A percentile compares a stretch with the other conserved stretches of the same genome.
Evolutionary conservation across 768 basidiomycete genomes (phyloP).

Genomic region (Pleurotus tuoliensis): DNA sequence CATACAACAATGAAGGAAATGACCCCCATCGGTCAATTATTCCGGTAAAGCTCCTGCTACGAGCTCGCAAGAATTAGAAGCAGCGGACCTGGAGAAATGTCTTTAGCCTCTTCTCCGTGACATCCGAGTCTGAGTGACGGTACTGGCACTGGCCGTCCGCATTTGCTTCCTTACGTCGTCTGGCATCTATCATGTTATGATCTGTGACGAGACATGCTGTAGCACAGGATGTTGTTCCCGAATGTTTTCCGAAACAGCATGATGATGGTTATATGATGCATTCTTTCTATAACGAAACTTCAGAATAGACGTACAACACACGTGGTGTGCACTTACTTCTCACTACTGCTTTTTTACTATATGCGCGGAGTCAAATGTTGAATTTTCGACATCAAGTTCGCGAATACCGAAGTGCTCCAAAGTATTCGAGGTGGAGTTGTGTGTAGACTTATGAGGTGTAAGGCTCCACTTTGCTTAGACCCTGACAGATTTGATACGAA

Average conservation of each 20-base stretch:
- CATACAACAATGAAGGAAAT: too few species aligned
- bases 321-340: neutral
- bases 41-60: neutral
- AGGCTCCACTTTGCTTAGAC: neutral
- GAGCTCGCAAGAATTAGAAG: constrained; percentile 4
- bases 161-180: too few species aligned
- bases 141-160: too few species aligned
- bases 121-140: too few species aligned
- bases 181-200: too few species aligned
- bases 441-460: neutral
- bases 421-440: neutral
- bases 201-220: neutral
- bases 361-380: neutral
- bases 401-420: neutral
- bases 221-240: neutral
- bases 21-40: neutral
- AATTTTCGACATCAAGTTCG: neutral
- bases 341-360: neutral
- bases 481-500: neutral
- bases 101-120: too few species aligned
- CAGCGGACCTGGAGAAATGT: neutral
- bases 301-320: neutral
- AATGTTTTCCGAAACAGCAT: neutral
- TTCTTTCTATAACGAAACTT: neutral
- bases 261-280: too few species aligned